Conservation (phyloP, 2,329 filamentous ascomycete species). For the Graphium sp. region DNA sequence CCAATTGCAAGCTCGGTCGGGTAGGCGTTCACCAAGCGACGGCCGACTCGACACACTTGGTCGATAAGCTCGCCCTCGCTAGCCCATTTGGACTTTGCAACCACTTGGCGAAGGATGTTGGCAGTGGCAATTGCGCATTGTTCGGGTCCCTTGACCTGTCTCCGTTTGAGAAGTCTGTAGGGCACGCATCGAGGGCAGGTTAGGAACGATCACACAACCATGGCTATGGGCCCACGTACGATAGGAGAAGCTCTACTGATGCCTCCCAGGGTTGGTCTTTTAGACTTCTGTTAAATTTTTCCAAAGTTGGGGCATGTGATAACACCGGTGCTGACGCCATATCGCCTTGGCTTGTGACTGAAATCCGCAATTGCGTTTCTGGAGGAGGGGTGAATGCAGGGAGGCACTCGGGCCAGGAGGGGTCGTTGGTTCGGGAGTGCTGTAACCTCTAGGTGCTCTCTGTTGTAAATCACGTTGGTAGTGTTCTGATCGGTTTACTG, state of each 20-base stretch:
- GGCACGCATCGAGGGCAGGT: too few relatives aligned
- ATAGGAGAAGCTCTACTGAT: conserved; percentile 69
- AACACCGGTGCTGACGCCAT: not conserved
- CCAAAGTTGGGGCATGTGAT: conserved; percentile 48
- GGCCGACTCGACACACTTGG: conserved; percentile 64
- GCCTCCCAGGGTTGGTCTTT: conserved; percentile 62
- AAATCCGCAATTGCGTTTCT: too few relatives aligned
- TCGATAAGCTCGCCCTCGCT: conserved; percentile 66
- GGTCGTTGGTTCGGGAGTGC: not conserved
- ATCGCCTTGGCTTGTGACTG: too few relatives aligned
- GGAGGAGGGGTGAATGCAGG: too few relatives aligned
- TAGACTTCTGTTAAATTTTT: conserved; percentile 63
- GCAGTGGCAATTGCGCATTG: conserved; percentile 84
- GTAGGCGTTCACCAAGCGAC: conserved; percentile 64
- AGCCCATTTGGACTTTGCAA: conserved; percentile 63
- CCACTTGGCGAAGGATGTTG: conserved; percentile 72
- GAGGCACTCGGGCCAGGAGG: too few relatives aligned
- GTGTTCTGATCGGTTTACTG: too few relatives aligned
- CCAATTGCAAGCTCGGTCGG: conserved; percentile 84
- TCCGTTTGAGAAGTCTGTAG: conserved; percentile 65
- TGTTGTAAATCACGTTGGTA: too few relatives aligned
- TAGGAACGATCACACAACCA: not conserved
- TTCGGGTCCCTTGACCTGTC: conserved; percentile 77
- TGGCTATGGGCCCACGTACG: conserved; percentile 33
- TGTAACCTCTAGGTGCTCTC: too few relatives aligned